Evolutionary conservation across 805 yeast genomes (phyloP).

Genomic region (Pichia heedii): DNA sequence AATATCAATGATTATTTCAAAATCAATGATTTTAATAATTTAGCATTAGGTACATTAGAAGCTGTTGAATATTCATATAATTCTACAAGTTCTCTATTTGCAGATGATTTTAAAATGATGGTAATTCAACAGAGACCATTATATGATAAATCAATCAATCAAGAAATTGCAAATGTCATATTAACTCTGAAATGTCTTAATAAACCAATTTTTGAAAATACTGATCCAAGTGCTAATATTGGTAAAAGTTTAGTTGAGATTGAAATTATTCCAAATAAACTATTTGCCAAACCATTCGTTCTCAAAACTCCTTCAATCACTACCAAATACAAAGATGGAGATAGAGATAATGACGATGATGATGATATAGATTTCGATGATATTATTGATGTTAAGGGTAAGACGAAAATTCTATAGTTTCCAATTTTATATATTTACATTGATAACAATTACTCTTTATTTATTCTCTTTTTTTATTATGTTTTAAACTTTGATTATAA

Average conservation of each 20-base stretch:
- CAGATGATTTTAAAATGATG: conserved; percentile 19
- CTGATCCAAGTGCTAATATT: conserved; percentile 21
- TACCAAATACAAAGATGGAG: conserved; percentile 1
- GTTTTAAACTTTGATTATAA: too few species aligned
- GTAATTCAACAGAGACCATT: conserved; percentile 22
- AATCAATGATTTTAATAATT: conserved; percentile 14
- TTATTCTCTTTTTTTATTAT: too few species aligned
- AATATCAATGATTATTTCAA: conserved; percentile 21
- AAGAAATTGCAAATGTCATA: conserved; percentile 21
- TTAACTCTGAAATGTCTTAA: conserved; percentile 16
- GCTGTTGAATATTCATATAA: conserved; percentile 20
- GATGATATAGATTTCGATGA: conserved; percentile 12
- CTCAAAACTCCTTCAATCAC: conserved; percentile 19
- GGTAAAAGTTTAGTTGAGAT: conserved; percentile 19
- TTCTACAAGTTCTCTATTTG: conserved; percentile 15
- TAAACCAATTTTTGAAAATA: conserved; percentile 13
- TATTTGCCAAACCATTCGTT: conserved; percentile 15
- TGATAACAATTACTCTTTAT: too few species aligned
- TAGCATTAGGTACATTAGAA: conserved; percentile 25
- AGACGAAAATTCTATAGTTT: conserved; percentile 14
- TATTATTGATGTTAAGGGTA: conserved; percentile 24
- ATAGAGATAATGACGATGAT: conserved; percentile 6
- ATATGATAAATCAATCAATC: conserved; percentile 17
- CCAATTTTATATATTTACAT: background rate
- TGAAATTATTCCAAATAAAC: conserved; percentile 20